phyloP scores from a whole-genome alignment of 75 land plant genomes.

The Cryptomeria japonica region DNA sequence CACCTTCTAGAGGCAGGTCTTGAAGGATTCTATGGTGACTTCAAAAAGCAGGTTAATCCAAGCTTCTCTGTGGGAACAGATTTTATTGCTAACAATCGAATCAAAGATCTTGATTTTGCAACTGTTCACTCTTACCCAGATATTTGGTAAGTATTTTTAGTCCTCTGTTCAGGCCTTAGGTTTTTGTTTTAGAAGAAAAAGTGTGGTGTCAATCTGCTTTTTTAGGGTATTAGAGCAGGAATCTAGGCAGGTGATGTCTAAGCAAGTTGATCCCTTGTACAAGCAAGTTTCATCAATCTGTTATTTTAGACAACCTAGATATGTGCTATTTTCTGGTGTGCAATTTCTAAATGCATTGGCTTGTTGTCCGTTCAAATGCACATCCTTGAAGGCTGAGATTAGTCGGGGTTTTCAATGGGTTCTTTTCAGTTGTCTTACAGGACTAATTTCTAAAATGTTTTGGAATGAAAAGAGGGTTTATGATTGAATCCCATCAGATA shows the following conservation, averaged over 20 bases:
- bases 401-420: background rate
- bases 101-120: constrained; percentile 77
- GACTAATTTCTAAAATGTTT: background rate
- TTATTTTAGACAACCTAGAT: background rate
- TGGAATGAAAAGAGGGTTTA: background rate
- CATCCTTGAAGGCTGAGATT: background rate
- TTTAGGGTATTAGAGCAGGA: background rate
- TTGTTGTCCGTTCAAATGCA: background rate
- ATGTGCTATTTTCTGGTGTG: background rate
- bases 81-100: constrained; percentile 70
- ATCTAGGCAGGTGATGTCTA: background rate
- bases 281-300: background rate
- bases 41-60: constrained; percentile 47
- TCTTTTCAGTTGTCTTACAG: background rate
- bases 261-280: background rate
- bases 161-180: background rate
- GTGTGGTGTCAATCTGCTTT: background rate
- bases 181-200: background rate
- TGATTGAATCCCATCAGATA: background rate
- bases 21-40: constrained; percentile 79
- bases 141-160: constrained; percentile 53
- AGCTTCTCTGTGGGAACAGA: constrained; percentile 70
- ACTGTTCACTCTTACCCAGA: constrained; percentile 93
- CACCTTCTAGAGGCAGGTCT: constrained; percentile 85
- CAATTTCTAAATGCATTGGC: background rate